Evolutionary conservation across 495 filamentous ascomycete genomes (phyloP).

Genomic region (Tetracladium setigerum): DNA sequence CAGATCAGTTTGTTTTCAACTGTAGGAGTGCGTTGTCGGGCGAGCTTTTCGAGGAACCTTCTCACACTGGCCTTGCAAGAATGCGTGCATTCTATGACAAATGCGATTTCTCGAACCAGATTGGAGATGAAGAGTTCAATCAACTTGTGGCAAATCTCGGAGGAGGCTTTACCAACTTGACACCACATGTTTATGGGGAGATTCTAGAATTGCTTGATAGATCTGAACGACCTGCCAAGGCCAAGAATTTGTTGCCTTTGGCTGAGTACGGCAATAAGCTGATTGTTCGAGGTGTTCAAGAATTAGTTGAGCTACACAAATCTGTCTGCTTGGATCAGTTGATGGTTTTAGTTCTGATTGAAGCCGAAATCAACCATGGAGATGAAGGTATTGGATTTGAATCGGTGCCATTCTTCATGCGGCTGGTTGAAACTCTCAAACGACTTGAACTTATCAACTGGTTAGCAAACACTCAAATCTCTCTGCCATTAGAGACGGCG

Average conservation of each 20-base stretch:
- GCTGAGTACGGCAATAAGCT: constrained; percentile 66
- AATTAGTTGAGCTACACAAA: constrained; percentile 61
- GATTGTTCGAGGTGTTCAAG: constrained; percentile 67
- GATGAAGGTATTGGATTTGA: constrained; percentile 60
- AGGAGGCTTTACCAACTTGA: constrained; percentile 44
- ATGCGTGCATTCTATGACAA: constrained; percentile 66
- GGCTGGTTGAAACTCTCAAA: constrained; percentile 57
- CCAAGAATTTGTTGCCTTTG: constrained; percentile 34
- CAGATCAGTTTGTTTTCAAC: constrained; percentile 50
- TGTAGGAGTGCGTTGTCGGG: constrained; percentile 51
- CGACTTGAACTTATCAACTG: constrained; percentile 74
- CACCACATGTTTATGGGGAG: constrained; percentile 44
- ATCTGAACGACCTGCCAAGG: constrained; percentile 29
- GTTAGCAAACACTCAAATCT: constrained; percentile 57
- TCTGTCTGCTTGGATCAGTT: constrained; percentile 73
- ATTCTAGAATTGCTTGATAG: constrained; percentile 31
- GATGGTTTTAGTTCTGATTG: constrained; percentile 74
- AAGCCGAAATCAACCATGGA: constrained; percentile 63
- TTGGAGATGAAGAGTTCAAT: constrained; percentile 61
- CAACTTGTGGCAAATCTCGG: constrained; percentile 49
- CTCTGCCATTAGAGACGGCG: constrained; percentile 28
- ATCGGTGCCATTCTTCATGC: constrained; percentile 56
- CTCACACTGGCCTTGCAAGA: constrained; percentile 56
- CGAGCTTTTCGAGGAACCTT: constrained; percentile 64
- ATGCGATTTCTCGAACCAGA: constrained; percentile 60